phyloP scores from a whole-genome alignment of 768 basidiomycete species.

The Chlorophyllum brunneum region DNA sequence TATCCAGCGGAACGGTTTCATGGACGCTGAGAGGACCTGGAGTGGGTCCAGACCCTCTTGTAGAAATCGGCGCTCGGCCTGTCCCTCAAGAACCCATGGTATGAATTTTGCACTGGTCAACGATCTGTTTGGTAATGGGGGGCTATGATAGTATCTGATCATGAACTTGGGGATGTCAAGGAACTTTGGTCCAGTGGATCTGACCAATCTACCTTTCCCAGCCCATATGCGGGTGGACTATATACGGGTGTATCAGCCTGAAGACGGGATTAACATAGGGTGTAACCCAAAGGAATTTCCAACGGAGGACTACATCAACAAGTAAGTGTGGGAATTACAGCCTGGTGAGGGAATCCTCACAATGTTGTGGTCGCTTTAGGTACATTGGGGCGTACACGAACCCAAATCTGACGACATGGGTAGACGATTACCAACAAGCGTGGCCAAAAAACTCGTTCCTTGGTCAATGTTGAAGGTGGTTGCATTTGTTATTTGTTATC shows the following conservation, averaged over 20 bases:
- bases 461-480: slow-evolving; percentile 26
- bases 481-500: neutral
- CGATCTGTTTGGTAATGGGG: slow-evolving; percentile 4
- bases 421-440: slow-evolving; percentile 44
- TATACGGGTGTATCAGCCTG: slow-evolving; percentile 69
- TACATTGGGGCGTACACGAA: slow-evolving; percentile 72
- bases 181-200: slow-evolving; percentile 74
- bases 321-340: slow-evolving; percentile 31
- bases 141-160: slow-evolving; percentile 62
- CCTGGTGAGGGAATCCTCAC: neutral
- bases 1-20: slow-evolving; percentile 57
- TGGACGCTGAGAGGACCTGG: slow-evolving; percentile 78
- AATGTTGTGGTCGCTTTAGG: slow-evolving; percentile 19
- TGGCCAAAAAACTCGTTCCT: slow-evolving; percentile 60
- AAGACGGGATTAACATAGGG: slow-evolving; percentile 60
- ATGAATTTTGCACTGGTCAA: slow-evolving; percentile 17
- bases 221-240: slow-evolving; percentile 43
- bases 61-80: slow-evolving; percentile 61
- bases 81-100: slow-evolving; percentile 88
- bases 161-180: slow-evolving; percentile 79
- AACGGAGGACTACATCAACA: slow-evolving; percentile 67
- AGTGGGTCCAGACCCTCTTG: slow-evolving; percentile 55
- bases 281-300: slow-evolving; percentile 68
- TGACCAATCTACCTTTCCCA: slow-evolving; percentile 69
- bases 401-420: slow-evolving; percentile 55